These are phyloP conservation scores for Macrotyloma uniflorum DNA, from an alignment of 306 rosid genomes.

Conservation along the genomic window DNA sequence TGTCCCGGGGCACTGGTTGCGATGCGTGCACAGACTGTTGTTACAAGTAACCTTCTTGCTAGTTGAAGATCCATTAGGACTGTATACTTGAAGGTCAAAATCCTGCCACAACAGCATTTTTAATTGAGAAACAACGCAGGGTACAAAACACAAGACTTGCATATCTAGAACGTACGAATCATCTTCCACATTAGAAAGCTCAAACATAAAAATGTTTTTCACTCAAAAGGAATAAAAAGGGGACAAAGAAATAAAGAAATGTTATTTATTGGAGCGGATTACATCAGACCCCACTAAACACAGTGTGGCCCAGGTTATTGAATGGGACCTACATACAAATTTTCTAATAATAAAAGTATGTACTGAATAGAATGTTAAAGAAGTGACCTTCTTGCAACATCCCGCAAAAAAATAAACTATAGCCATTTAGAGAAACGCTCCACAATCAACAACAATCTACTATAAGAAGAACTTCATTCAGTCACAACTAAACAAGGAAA, in stretches of 20 bases:
- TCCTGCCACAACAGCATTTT: slow-evolving; percentile 52
- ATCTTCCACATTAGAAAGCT: background rate
- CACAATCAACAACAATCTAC: background rate
- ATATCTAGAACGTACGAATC: background rate
- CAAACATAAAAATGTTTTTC: background rate
- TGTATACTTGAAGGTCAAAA: slow-evolving; percentile 75
- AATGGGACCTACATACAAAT: background rate
- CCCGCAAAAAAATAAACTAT: background rate
- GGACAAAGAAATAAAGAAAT: background rate
- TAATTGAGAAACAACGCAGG: slow-evolving; percentile 17
- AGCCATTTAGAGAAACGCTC: background rate
- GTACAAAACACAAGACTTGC: slow-evolving; percentile 5
- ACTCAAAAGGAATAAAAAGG: background rate
- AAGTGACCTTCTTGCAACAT: background rate
- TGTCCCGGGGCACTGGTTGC: slow-evolving; percentile 61
- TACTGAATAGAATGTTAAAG: background rate
- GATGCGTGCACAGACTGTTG: slow-evolving; percentile 65
- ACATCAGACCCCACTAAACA: background rate
- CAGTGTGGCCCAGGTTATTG: background rate
- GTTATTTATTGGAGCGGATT: background rate
- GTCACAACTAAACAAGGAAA: background rate
- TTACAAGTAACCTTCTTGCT: slow-evolving; percentile 82
- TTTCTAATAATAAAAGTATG: background rate
- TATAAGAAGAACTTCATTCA: background rate
- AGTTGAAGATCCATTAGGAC: slow-evolving; percentile 77